phyloP scores from a whole-genome alignment of 805 yeast genomes.

The Aciculoconidium aculeatum region DNA sequence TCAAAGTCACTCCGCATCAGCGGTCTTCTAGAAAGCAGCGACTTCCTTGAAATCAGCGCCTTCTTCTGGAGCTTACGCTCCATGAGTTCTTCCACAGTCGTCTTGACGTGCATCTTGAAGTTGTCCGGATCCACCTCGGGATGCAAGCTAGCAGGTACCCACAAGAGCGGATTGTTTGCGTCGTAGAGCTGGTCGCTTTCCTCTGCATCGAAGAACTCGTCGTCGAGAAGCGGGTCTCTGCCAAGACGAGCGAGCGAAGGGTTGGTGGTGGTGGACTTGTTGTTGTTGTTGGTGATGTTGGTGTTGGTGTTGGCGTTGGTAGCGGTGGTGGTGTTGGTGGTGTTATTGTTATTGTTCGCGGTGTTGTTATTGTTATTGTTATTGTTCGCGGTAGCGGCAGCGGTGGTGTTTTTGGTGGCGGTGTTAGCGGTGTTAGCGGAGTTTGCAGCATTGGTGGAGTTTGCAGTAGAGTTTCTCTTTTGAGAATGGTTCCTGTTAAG shows the following conservation, averaged over 20 bases:
- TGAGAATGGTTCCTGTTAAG: no score
- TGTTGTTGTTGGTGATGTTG: conserved; percentile 1
- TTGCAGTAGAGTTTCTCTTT: no score
- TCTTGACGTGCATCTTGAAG: conserved; percentile 60
- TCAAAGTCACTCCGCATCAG: no score
- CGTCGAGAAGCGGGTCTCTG: no score
- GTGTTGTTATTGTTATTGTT: background rate
- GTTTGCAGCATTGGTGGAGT: background rate
- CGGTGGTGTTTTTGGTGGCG: no score
- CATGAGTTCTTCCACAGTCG: conserved; percentile 47
- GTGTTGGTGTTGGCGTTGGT: conserved; percentile 2
- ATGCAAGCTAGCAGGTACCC: conserved; percentile 96
- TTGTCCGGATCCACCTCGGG: conserved; percentile 95
- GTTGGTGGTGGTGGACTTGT: conserved; percentile 1
- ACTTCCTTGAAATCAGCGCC: conserved; percentile 1
- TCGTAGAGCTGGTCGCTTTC: conserved; percentile 15
- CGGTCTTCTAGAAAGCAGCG: no score
- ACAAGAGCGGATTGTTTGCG: conserved; percentile 49
- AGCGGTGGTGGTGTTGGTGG: conserved; percentile 2
- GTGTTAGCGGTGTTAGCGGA: no score
- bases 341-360: background rate
- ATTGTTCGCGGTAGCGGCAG: no score
- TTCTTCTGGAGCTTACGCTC: conserved; percentile 24
- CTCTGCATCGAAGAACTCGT: conserved; percentile 15
- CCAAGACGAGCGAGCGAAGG: no score